phyloP scores from a whole-genome alignment of 148 eudicot species.

The Rhododendron kiyosumense region DNA sequence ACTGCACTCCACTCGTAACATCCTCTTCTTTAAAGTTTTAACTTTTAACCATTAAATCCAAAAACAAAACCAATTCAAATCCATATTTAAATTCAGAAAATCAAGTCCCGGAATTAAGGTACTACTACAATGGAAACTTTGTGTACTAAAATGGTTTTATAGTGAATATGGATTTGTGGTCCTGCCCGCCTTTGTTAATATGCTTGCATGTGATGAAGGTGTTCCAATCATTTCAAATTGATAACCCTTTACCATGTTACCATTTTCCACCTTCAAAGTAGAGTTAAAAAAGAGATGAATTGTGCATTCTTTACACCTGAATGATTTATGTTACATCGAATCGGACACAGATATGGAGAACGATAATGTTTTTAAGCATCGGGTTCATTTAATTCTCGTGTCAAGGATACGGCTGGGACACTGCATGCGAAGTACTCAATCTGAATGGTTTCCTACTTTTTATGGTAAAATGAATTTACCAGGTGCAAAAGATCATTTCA shows the following conservation, averaged over 20 bases:
- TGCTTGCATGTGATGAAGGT: slow-evolving; percentile 2
- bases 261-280: background rate
- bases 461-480: background rate
- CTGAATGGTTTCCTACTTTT: background rate
- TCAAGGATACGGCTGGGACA: background rate
- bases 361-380: background rate
- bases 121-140: background rate
- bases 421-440: background rate
- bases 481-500: background rate
- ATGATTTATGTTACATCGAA: background rate
- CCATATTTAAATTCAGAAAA: background rate
- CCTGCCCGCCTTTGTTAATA: background rate
- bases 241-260: background rate
- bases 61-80: background rate
- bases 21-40: background rate
- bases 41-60: background rate
- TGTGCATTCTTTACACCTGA: background rate
- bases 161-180: slow-evolving; percentile 10
- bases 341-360: background rate
- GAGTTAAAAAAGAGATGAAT: background rate
- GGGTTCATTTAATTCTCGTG: background rate
- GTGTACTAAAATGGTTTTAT: background rate
- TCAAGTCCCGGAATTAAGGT: slow-evolving; percentile 1
- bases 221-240: background rate
- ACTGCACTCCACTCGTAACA: background rate